Evolutionary conservation across 352 stramenopile species (phyloP), one percentile per base, ranked within the genome.

Genomic region (Globisporangium irregulare): DNA sequence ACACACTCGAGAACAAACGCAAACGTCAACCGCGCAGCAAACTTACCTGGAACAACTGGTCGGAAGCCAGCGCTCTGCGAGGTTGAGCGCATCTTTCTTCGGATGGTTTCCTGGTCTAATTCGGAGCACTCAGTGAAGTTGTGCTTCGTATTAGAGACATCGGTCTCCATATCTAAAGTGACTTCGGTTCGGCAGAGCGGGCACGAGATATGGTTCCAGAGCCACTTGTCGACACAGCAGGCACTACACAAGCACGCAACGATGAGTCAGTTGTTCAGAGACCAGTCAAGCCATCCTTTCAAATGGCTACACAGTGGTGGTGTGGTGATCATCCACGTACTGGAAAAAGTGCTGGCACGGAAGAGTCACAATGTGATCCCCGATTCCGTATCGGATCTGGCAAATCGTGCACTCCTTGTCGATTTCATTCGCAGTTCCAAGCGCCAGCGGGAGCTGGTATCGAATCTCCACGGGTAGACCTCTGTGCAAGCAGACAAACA

Each of bases 311-410:
- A 38, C 1, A 38, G 18, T 51, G 18, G 43, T 24, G 18, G 32
- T 10, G 56, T 10, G 7, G 20, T 2, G 20, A 50, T 22, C 12
- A 18, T 50, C 56, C 29, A 84, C 84, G 62, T 81, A 95, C 86
- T 95, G 87, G 76, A 95, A 95, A 61, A 93, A 95, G 56, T 95
- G 87, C 57, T 95, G 80, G 36, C 87, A 95, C 3, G 86, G 84
- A 24, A 95, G 70, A 46, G 86, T 93, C 32, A 91, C 83, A 54
- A 95, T 93, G 59, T 94, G 84, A 66, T 93, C 87, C 3, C 87
- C 86, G 59, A 95, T 94, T 24, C 82, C 86, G 71, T 95, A 95
- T 24, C 75, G 72, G 65, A 91, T 75, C 70, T 95, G 87, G 60
- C 87, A 95, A 73, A 95, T 95, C 38, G 87, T 86, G 74, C 87